phyloP scores from a whole-genome alignment of 2,329 filamentous ascomycete genomes.

The Dryadomyces quercivorus region DNA sequence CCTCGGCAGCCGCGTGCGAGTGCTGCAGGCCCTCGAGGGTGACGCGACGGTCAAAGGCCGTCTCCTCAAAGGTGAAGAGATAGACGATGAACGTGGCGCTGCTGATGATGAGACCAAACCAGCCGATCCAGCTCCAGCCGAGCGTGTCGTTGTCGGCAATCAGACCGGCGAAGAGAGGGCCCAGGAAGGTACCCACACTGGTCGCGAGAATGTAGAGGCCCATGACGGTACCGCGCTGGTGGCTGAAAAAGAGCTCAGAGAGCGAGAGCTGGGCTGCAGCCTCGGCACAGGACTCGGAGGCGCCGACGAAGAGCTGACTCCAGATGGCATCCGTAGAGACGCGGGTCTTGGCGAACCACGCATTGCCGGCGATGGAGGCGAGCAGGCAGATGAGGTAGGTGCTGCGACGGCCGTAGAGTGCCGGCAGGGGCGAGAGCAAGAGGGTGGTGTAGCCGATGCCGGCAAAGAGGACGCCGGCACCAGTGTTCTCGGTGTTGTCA shows the following conservation, averaged over 20 bases:
- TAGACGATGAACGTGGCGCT: constrained; percentile 21
- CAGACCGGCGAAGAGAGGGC: constrained; percentile 2
- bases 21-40: constrained; percentile 1
- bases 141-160: constrained; percentile 3
- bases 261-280: constrained; percentile 14
- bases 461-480: constrained; percentile 21
- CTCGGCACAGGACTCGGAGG: constrained; percentile 3
- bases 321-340: not conserved
- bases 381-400: constrained; percentile 50
- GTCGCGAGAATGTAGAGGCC: constrained; percentile 12
- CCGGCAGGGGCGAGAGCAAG: constrained; percentile 19
- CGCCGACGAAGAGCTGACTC: constrained; percentile 5
- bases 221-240: constrained; percentile 31
- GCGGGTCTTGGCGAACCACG: not conserved
- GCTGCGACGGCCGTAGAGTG: constrained; percentile 23
- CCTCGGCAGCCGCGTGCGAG: not conserved
- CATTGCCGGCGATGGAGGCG: constrained; percentile 16
- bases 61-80: constrained; percentile 3
- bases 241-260: constrained; percentile 42
- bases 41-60: constrained; percentile 2
- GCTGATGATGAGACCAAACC: constrained; percentile 28
- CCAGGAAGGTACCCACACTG: constrained; percentile 3
- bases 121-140: constrained; percentile 20
- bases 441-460: constrained; percentile 22
- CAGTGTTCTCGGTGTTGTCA: constrained; percentile 12